Base-by-base conservation (phyloP, 2,329 filamentous ascomycete species). In the Cytospora piceicola region DNA sequence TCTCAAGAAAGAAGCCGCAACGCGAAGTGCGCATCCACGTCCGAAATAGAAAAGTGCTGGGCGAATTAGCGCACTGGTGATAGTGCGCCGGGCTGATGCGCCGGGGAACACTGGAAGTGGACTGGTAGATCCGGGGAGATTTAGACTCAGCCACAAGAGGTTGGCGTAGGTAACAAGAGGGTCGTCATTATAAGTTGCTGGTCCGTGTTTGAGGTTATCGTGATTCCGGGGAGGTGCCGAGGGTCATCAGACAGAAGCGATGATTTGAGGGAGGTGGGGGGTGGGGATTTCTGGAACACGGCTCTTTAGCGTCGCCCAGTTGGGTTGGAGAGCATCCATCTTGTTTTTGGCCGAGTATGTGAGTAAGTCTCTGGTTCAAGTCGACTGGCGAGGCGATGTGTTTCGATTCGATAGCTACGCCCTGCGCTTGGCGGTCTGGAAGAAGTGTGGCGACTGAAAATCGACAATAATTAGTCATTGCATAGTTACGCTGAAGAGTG, bases 251-350 rank as follows among this genome's bases (percentile, higher is more conserved):
- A 63, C 61, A 63, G 61, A 63, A 63, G 61, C 61, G 61, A 61
- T 63, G 66, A 66, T 68, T 66, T 66, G 66, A 68, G 63, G 66
- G 61, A 56, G 36, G 63, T 65, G 66, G 59, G 57, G 34, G 39
- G 39, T 42, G 39, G 39, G 63, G 34, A 32, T 36, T 17, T 42
- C 46, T 42, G 58, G 61, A 63, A 51, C 61, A 63, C 61, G 61
- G 61, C 53, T 63, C 24, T 63, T 32, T 63, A 63, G 61, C 61
- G 61, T 46, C 51, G 22, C 27, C 8, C 60, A 51, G 60, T 24
- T 51, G 51, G 61, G 46, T 57, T 57, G 36, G 53, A 42, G 29
- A 53, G 53, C 55, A 24, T 42, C 53, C 39, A 49, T 52, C 60
- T 22, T 56, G n/a, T 46, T 54, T 56, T 27, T 14, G 59, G 59